A percentile compares a stretch with the other conserved stretches of the same genome.
Conservation (phyloP, 2,329 filamentous ascomycete genomes). For the Pseudogymnoascus verrucosus region DNA sequence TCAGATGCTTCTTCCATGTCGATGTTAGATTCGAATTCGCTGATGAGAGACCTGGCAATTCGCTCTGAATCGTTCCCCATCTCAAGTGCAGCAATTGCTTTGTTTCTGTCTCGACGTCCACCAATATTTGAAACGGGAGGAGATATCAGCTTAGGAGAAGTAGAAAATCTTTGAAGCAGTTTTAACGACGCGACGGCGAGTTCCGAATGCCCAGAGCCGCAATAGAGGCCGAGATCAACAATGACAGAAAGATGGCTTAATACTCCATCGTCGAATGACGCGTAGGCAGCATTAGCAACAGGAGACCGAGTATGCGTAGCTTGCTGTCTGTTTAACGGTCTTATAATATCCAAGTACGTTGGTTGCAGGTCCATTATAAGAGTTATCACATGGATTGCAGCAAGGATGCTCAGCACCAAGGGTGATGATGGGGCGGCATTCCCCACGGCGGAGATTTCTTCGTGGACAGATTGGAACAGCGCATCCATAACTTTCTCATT, state of each 20-base stretch:
- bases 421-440: constrained; percentile 70
- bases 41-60: constrained; percentile 66
- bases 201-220: constrained; percentile 72
- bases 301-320: constrained; percentile 48
- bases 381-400: constrained; percentile 76
- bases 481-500: constrained; percentile 79
- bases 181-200: constrained; percentile 74
- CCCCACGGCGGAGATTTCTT: constrained; percentile 65
- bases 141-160: constrained; percentile 66
- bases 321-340: constrained; percentile 65
- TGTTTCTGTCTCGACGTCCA: constrained; percentile 61
- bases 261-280: constrained; percentile 89
- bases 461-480: constrained; percentile 71
- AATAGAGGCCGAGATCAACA: constrained; percentile 77
- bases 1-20: constrained; percentile 65
- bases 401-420: constrained; percentile 68
- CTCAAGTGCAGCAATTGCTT: constrained; percentile 82
- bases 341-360: constrained; percentile 84
- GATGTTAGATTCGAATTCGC: constrained; percentile 58
- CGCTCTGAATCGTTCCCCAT: constrained; percentile 70
- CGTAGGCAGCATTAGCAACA: constrained; percentile 67
- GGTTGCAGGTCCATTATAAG: constrained; percentile 78
- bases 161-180: constrained; percentile 77
- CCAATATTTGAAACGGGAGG: constrained; percentile 54
- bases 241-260: constrained; percentile 72